phyloP scores from a whole-genome alignment of 345 rosid genomes.

The Lumnitzera littorea region DNA sequence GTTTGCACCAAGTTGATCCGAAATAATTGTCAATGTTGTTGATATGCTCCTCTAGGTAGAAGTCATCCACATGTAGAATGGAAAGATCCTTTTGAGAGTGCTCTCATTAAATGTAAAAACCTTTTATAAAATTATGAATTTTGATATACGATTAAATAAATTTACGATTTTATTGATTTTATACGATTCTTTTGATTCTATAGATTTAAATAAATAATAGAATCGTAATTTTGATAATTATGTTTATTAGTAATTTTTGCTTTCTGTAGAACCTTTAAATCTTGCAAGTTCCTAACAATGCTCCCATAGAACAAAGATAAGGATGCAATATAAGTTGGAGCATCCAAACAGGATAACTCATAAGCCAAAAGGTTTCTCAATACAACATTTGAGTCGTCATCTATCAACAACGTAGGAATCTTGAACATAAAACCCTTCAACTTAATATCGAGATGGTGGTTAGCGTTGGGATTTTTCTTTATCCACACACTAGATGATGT shows the following conservation, averaged over 20 bases:
- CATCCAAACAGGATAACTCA: background rate
- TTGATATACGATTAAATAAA: too few species aligned
- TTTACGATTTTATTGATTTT: too few species aligned
- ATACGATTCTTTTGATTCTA: too few species aligned
- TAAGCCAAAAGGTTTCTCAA: constrained; percentile 10
- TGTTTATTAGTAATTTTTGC: background rate
- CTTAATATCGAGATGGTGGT: constrained; percentile 6
- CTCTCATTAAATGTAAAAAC: constrained; percentile 3
- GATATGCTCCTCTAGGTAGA: constrained; percentile 9
- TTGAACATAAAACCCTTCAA: background rate
- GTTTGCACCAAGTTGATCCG: background rate
- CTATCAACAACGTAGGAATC: constrained; percentile 7
- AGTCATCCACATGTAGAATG: background rate
- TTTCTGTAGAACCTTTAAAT: background rate
- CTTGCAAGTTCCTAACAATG: background rate
- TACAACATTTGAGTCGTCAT: background rate
- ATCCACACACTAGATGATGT: background rate
- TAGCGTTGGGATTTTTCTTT: background rate
- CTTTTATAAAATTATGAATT: too few species aligned
- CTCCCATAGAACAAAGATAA: background rate
- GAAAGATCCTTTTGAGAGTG: constrained; percentile 10
- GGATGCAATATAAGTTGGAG: background rate
- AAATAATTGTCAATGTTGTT: background rate
- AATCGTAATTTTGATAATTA: too few species aligned
- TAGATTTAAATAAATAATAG: too few species aligned